Base-by-base conservation (phyloP, 2,329 filamentous ascomycete genomes). In the Zymoseptoria pseudotritici region DNA sequence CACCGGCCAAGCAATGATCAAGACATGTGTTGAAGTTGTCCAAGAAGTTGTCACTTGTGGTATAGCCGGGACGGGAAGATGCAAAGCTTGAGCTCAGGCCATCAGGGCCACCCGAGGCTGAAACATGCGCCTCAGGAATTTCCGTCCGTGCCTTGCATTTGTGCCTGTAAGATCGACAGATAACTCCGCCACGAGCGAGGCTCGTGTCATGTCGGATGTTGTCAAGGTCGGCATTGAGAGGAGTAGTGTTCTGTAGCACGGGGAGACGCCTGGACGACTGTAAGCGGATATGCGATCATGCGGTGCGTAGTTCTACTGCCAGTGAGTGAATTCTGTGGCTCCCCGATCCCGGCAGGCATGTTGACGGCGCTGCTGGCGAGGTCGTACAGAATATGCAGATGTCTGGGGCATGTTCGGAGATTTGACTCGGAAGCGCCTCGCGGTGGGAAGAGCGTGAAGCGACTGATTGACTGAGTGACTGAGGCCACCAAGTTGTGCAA, bases 341-440 rank as follows among this genome's bases (percentile, higher is more conserved):
- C 26, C 26, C 26, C 26, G 26, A 29, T 9, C 26, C 26, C 26
- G 36, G 36, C 36, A 42, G 10, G 36, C 22, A 24, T 24, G 22
- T 24, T 24, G 22, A 24, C 4, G 22, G 22, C 22, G 22, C 22
- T 24, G 22, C 22, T 24, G 22, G 22, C 36, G 36, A 46, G 36
- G 36, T 46, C 36, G 36, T 46, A 46, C 53, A 60, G 58, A 56
- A 58, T 13, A 55, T 36, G 46, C 31, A 58, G 53, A 56, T 52
- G 56, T 61, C 61, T 61, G 58, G 36, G 36, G 13, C 36, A 46
- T n/a, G 13, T 42, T 46, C 36, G 36, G 36, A 46, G 36, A 46
- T 46, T 46, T 17, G 36, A 46, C 13, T 17, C 11, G 36, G 36
- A n/a, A 17, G 26, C 8, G 26, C 24, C 24, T 26, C 24, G 24